Base-by-base conservation (phyloP, 2,329 filamentous ascomycete species). In the Incumbomyces delicatus region DNA sequence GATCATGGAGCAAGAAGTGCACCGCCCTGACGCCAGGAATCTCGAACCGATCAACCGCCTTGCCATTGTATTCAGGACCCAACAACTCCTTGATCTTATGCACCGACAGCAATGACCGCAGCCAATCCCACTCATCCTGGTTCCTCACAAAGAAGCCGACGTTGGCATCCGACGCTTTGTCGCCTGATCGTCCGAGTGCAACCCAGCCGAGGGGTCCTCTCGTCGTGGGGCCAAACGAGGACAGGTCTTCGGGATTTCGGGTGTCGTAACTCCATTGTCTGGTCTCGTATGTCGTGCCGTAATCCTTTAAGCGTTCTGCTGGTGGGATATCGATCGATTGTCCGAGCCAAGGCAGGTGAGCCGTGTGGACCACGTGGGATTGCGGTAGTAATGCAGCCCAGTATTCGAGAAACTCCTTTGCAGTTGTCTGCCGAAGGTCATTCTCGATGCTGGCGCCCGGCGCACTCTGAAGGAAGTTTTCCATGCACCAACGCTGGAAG, bases 131-230 rank as follows among this genome's bases (percentile, higher is more conserved):
- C 53, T 73, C 69, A 27, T 70, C 65, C 0, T 55, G 53, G 31
- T 60, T 53, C 1, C 63, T 61, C 2, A 68, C 65, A 44, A 70
- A 77, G 50, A 73, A 65, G 0, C 70, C 70, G 3, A 71, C 61
- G 41, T 73, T 73, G 29, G 61, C 63, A 51, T 73, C 66, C 0
- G 63, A 61, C 0, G 63, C 68, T 48, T 73, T 74, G 42, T 74
- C 71, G 0, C 66, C 66, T 2, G 62, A 66, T 2, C 65, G 60
- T 4, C 57, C 65, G 16, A 61, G 62, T 1, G 63, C 64, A 2
- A 68, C 53, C 49, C 55, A 61, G 13, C 64, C 65, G 6, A 68
- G 45, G 0, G 56, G 60, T 2, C 53, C 60, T 5, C 53, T 53
- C 17, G 49, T 51, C 1, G 57, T 59, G 2, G 57, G 57, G 3